phyloP scores from a whole-genome alignment of 345 rosid species.

The Triadica sebifera region DNA sequence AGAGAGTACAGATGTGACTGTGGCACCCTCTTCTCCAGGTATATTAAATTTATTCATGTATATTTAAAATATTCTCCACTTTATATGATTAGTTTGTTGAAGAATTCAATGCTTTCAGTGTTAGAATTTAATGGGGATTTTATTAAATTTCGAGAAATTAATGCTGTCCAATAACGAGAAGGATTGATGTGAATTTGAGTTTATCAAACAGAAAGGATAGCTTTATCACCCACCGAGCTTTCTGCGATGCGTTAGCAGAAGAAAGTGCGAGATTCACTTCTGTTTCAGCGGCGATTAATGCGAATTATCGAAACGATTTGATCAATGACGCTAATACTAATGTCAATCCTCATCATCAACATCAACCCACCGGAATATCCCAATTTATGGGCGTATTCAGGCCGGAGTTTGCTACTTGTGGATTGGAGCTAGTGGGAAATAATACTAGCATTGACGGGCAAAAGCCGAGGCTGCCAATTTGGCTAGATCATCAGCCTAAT shows the following conservation, averaged over 20 bases:
- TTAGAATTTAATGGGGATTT: too few species aligned
- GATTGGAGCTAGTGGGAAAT: conserved; percentile 22
- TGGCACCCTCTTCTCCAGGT: conserved; percentile 60
- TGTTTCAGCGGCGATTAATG: conserved; percentile 32
- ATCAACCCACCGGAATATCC: conserved; percentile 25
- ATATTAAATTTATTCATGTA: background rate
- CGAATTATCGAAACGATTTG: conserved; percentile 17
- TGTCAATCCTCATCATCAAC: background rate
- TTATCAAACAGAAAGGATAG: conserved; percentile 45
- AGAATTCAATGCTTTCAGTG: too few species aligned
- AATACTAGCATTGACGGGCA: conserved; percentile 23
- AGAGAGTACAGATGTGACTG: conserved; percentile 56
- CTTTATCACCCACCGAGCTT: conserved; percentile 56
- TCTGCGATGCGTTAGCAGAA: conserved; percentile 55
- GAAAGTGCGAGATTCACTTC: conserved; percentile 59
- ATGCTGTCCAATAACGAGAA: too few species aligned
- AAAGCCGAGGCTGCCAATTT: conserved; percentile 38
- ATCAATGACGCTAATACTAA: conserved; percentile 14
- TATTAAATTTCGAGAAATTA: too few species aligned
- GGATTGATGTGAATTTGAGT: too few species aligned
- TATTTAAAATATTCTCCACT: conserved; percentile 5
- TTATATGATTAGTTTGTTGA: conserved; percentile 24
- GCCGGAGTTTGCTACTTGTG: background rate
- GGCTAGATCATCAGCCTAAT: conserved; percentile 40
- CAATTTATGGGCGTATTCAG: conserved; percentile 31